These are phyloP conservation scores for Eruca vesicaria DNA, from an alignment of 441 rosid genomes.

Conservation along the genomic window DNA sequence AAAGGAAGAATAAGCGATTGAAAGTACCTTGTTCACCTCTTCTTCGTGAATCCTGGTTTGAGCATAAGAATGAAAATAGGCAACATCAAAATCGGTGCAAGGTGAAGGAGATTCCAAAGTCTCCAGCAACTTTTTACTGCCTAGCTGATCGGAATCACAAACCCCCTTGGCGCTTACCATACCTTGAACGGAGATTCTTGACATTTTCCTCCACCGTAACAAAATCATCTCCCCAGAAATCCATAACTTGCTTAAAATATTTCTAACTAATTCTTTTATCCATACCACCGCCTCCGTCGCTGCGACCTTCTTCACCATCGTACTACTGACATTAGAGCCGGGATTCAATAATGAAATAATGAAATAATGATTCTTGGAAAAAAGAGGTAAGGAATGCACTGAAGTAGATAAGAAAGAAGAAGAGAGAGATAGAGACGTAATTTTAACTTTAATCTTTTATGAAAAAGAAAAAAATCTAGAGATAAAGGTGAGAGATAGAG, in stretches of 20 bases:
- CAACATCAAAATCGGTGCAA: background rate
- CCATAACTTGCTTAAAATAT: background rate
- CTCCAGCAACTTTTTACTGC: background rate
- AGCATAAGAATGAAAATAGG: background rate
- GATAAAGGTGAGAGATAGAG: no score
- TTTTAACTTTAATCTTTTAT: no score
- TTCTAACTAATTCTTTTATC: background rate
- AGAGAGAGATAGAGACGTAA: no score
- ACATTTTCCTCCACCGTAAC: no score
- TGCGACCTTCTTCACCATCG: background rate
- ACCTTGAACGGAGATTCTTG: no score
- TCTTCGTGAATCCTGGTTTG: background rate
- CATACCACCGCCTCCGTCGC: background rate
- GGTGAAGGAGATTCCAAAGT: background rate
- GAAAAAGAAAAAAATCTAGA: no score
- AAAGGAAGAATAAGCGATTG: background rate
- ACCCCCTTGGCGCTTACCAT: background rate
- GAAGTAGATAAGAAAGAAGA: no score
- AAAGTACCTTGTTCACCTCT: background rate
- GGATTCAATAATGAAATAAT: background rate
- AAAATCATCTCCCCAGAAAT: background rate
- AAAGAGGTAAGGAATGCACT: no score
- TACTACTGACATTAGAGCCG: background rate
- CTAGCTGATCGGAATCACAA: background rate
- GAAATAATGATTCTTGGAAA: no score